phyloP scores from a whole-genome alignment of 208 protist species.

The Borovskyia barvae region DNA sequence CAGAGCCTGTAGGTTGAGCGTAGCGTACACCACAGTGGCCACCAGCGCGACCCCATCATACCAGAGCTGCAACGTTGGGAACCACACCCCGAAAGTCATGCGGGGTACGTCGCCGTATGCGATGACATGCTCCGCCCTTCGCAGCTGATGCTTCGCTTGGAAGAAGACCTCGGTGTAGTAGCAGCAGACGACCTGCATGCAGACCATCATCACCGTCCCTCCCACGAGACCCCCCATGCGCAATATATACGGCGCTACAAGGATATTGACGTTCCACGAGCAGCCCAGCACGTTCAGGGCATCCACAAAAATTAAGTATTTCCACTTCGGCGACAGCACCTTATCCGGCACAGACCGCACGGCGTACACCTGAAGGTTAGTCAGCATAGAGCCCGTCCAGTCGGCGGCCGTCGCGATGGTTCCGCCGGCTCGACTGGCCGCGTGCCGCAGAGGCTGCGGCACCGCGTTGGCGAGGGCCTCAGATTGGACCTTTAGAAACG shows the following conservation, averaged over 20 bases:
- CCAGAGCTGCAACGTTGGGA: constrained; percentile 21
- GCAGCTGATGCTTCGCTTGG: constrained; percentile 35
- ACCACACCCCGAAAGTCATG: constrained; percentile 34
- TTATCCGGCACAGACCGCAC: constrained; percentile 26
- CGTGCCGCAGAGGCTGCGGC: constrained; percentile 22
- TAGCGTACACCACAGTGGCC: constrained; percentile 37
- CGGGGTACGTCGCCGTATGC: constrained; percentile 50
- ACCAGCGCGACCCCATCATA: constrained; percentile 31
- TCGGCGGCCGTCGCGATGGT: constrained; percentile 25
- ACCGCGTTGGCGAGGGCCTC: constrained; percentile 27
- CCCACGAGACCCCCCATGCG: constrained; percentile 31
- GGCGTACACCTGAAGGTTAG: constrained; percentile 21
- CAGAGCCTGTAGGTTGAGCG: constrained; percentile 33
- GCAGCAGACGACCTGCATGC: constrained; percentile 15
- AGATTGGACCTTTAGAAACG: constrained; percentile 19
- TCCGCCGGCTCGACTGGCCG: constrained; percentile 11
- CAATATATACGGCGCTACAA: constrained; percentile 41
- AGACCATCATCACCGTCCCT: constrained; percentile 26
- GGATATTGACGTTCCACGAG: constrained; percentile 39
- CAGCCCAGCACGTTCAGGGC: constrained; percentile 29
- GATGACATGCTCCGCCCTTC: constrained; percentile 27
- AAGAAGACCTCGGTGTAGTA: constrained; percentile 45
- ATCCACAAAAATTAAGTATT: constrained; percentile 42
- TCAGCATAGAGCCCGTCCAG: constrained; percentile 32
- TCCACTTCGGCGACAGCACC: constrained; percentile 33